Evolutionary conservation across 257 asterid species (phyloP).

Genomic region (Capsicum rhomboideum): DNA sequence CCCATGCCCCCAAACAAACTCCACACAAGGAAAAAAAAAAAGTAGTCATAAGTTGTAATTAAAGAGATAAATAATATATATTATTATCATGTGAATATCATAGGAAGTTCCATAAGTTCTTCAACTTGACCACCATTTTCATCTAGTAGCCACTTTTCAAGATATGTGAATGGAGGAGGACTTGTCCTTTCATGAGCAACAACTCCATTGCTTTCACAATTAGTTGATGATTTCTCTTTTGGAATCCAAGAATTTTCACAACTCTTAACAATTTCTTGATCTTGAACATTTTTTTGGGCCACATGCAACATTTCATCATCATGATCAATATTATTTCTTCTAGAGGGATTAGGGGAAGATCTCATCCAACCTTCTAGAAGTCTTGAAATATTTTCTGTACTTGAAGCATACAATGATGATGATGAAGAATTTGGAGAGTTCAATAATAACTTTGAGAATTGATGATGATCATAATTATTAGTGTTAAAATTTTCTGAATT

Average conservation of each 20-base stretch:
- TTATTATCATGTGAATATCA: conserved; percentile 37
- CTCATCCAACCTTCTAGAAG: conserved; percentile 95
- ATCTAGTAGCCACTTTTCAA: conserved; percentile 86
- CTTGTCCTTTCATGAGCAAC: conserved; percentile 22
- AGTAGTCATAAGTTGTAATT: background rate
- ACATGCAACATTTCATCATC: background rate
- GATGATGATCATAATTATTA: background rate
- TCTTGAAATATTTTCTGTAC: conserved; percentile 82
- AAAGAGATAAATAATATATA: background rate
- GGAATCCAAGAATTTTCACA: background rate
- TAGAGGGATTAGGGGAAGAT: conserved; percentile 35
- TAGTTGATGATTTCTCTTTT: conserved; percentile 17
- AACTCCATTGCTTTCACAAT: conserved; percentile 32
- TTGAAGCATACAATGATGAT: conserved; percentile 60
- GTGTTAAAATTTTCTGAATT: conserved; percentile 2
- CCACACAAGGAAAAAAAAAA: background rate
- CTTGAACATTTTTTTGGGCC: background rate
- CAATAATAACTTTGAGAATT: conserved; percentile 18
- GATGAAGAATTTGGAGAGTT: conserved; percentile 13
- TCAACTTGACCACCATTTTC: conserved; percentile 64
- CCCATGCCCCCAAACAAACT: background rate
- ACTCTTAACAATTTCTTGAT: background rate
- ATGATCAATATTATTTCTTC: background rate
- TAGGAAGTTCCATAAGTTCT: conserved; percentile 54
- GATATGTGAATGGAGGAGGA: conserved; percentile 59